A percentile compares a stretch with the other conserved stretches of the same genome.
Evolutionary conservation across 768 basidiomycete genomes (phyloP).

Genomic region (Mycena vitilis): DNA sequence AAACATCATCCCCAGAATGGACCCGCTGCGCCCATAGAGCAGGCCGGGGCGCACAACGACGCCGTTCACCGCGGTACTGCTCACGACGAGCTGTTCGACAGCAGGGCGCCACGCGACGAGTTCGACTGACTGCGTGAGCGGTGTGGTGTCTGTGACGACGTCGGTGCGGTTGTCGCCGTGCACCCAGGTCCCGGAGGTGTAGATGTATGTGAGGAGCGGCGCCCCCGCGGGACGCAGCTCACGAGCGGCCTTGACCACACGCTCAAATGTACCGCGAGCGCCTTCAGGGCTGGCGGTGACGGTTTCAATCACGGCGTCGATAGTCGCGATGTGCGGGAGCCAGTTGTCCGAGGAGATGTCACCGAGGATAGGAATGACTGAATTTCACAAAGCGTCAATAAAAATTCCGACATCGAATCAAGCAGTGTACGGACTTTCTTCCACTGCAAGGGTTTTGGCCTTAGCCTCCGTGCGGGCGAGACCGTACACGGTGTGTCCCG

Average conservation of each 20-base stretch:
- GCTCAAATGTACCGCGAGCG: constrained; percentile 40
- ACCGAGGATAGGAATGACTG: constrained; percentile 54
- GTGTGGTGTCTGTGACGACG: constrained; percentile 46
- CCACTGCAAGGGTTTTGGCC: constrained; percentile 46
- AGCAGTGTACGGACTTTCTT: constrained; percentile 51
- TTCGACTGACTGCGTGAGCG: constrained; percentile 35
- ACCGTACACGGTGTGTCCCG: constrained; percentile 61
- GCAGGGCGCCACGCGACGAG: constrained; percentile 49
- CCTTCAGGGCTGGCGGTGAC: constrained; percentile 32
- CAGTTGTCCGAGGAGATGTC: constrained; percentile 40
- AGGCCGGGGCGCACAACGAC: constrained; percentile 58
- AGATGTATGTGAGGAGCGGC: constrained; percentile 57
- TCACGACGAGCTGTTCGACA: constrained; percentile 47
- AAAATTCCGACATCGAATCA: too few relatives aligned
- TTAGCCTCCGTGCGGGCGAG: constrained; percentile 52
- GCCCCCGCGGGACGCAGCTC: constrained; percentile 43
- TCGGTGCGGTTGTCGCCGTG: constrained; percentile 51
- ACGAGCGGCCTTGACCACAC: constrained; percentile 40
- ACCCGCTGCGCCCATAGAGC: constrained; percentile 57
- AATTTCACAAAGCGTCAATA: too few relatives aligned
- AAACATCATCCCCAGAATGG: constrained; percentile 49
- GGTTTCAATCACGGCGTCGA: constrained; percentile 51
- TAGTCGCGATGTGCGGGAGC: constrained; percentile 41
- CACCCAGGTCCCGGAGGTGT: constrained; percentile 60
- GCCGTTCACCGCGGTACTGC: constrained; percentile 48